phyloP scores from a whole-genome alignment of 176 grass and related monocot genomes.

The Melocanna baccifera region DNA sequence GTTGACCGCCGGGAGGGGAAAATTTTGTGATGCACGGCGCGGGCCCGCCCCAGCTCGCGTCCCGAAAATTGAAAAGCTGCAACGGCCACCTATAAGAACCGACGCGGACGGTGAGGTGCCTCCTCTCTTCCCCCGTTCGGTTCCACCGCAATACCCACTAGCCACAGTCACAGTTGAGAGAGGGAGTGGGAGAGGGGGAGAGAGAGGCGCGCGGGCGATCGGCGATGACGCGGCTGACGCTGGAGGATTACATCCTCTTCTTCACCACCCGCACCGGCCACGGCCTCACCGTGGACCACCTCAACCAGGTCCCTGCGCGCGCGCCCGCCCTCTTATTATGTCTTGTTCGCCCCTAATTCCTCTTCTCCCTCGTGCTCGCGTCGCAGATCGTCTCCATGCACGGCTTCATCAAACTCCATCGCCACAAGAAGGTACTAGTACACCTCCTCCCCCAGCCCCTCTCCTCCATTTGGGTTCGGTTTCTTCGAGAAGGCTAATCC shows the following conservation, averaged over 20 bases:
- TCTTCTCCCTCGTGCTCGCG: background rate
- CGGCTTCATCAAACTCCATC: conserved; percentile 46
- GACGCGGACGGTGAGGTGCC: too few species aligned
- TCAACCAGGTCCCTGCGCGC: conserved; percentile 42
- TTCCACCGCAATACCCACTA: too few species aligned
- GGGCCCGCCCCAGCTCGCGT: background rate
- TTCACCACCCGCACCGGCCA: conserved; percentile 42
- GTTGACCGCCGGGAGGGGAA: too few species aligned
- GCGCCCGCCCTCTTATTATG: background rate
- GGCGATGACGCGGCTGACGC: conserved; percentile 45
- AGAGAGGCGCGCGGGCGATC: background rate
- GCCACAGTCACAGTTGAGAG: too few species aligned
- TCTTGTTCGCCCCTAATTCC: background rate
- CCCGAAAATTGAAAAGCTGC: background rate
- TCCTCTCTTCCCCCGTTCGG: too few species aligned
- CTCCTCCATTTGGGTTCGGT: background rate
- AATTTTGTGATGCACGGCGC: too few species aligned
- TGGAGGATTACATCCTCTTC: conserved; percentile 72
- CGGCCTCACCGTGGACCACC: conserved; percentile 33
- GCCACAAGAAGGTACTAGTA: conserved; percentile 32
- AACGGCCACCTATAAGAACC: too few species aligned
- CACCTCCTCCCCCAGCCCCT: background rate
- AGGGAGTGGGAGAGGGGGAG: background rate
- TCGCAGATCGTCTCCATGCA: conserved; percentile 68
- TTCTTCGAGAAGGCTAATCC: background rate